phyloP scores from a whole-genome alignment of 2,329 filamentous ascomycete genomes.

The Leptosphaerulina australis region DNA sequence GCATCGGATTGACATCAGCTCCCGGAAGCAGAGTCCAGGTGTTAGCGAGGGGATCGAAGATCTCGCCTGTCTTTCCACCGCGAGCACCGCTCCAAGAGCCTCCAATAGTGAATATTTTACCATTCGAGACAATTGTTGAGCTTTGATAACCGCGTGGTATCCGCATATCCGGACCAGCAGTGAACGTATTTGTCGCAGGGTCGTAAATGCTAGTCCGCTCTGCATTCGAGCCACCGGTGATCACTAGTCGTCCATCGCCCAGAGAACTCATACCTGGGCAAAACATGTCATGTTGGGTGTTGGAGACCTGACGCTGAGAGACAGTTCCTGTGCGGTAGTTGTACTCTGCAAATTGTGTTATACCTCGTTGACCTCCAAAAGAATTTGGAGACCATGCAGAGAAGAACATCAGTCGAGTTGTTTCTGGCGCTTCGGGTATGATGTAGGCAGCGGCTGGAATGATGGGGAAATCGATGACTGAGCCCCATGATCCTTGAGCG shows the following conservation, averaged over 20 bases:
- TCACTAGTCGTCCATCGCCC: conserved; percentile 23
- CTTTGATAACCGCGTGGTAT: conserved; percentile 27
- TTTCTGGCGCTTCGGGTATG: conserved; percentile 26
- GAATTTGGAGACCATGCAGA: conserved; percentile 23
- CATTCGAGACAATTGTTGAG: conserved; percentile 24
- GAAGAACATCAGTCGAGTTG: conserved; percentile 26
- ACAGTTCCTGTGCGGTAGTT: conserved; percentile 21
- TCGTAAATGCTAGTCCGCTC: conserved; percentile 23
- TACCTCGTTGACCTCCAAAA: conserved; percentile 22
- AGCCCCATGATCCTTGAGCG: too few species aligned
- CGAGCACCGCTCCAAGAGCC: conserved; percentile 24
- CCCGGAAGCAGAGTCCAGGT: conserved; percentile 25
- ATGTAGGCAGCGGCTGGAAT: conserved; percentile 32
- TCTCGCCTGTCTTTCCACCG: conserved; percentile 25
- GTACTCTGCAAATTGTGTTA: conserved; percentile 30
- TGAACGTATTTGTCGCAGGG: conserved; percentile 21
- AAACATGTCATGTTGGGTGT: conserved; percentile 33
- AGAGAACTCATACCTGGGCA: conserved; percentile 29
- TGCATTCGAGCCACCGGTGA: conserved; percentile 28
- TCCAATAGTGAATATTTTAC: conserved; percentile 29
- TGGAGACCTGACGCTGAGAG: conserved; percentile 22
- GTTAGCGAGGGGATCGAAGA: conserved; percentile 22
- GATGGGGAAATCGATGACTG: conserved; percentile 26
- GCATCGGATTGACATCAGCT: conserved; percentile 24
- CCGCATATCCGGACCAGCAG: conserved; percentile 23